Base-by-base conservation (phyloP, 2,329 filamentous ascomycete species). In the Fusarium paranaense region DNA sequence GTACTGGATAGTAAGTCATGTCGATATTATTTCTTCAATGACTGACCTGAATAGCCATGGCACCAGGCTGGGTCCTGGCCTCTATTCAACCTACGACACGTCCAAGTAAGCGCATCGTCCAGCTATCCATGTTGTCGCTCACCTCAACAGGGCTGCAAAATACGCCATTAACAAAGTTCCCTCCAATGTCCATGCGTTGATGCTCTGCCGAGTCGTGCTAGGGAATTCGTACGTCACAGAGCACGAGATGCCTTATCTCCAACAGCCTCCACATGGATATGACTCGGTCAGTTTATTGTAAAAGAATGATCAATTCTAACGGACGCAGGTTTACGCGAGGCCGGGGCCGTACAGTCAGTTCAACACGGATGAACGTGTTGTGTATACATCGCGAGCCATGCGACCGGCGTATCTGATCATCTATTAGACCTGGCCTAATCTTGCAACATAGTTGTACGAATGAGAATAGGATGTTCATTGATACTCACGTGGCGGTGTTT, bases 351-450 rank as follows among this genome's bases (percentile, higher is more conserved):
- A 13, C 10, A 52, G 27, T 14, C 47, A 52, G 3, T 52, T 52
- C 47, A 52, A 13, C 18, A 32, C 47, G 10, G 47, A 52, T 52
- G 47, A 52, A 32, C 18, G 27, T 32, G 47, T 54, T 7, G 47
- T 54, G 7, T 54, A 32, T n/a, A 54, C 47, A 9, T 54, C 47
- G n/a, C 47, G 47, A 32, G 47, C 47, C 6, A 54, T 54, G 47
- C 47, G 47, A 7, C 47, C 27, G 11, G 27, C 18, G 18, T 54
- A 54, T 30, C 8, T 54, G 27, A 54, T 54, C 18, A 54, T 54
- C 27, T 54, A 54, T 27, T 54, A 32, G 25, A 5, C 5, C 18
- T 50, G 25, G 10, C 30, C 1, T n/a, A 30, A 10, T n/a, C 13
- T 18, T n/a, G 10, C 16, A 30, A 30, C 6, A n/a, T 50, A 5